Percentiles rank a stretch among this genome's conserved stretches.
phyloP scores from a whole-genome alignment of 768 basidiomycete genomes.

The Boletus reticuloceps region DNA sequence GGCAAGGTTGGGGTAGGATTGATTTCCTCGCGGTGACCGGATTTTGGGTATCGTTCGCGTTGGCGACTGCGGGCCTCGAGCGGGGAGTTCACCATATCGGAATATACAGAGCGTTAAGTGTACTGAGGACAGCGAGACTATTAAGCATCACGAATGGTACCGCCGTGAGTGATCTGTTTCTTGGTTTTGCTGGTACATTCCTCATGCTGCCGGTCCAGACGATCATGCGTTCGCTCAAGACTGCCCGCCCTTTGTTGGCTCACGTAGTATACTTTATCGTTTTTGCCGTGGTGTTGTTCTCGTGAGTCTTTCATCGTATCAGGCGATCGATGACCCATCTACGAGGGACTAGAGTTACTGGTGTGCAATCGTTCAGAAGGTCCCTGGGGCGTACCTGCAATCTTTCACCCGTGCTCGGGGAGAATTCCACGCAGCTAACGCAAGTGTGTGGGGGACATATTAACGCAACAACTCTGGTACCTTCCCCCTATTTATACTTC shows the following conservation, averaged over 20 bases:
- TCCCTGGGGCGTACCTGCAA: constrained; percentile 71
- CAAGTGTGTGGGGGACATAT: constrained; percentile 83
- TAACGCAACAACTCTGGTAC: constrained; percentile 52
- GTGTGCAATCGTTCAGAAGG: constrained; percentile 88
- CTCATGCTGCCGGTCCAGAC: constrained; percentile 41
- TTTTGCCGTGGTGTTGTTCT: constrained; percentile 87
- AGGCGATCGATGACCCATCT: neutral
- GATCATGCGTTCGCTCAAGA: constrained; percentile 90
- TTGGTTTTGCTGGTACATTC: neutral
- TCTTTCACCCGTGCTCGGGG: constrained; percentile 53
- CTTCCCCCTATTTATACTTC: constrained; percentile 39
- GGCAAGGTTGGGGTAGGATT: constrained; percentile 90
- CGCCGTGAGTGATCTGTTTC: constrained; percentile 51
- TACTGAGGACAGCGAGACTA: constrained; percentile 77
- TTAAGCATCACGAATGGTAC: constrained; percentile 90
- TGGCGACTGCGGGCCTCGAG: constrained; percentile 69
- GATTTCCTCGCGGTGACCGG: constrained; percentile 82
- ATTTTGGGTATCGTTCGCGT: constrained; percentile 82
- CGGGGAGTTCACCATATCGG: constrained; percentile 70
- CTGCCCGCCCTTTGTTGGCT: constrained; percentile 80
- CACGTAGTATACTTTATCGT: constrained; percentile 88
- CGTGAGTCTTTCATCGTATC: constrained; percentile 44
- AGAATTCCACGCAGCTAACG: constrained; percentile 42
- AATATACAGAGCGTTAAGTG: constrained; percentile 84
- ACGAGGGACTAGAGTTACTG: constrained; percentile 61